Evolutionary conservation across 192 early-diverging fungal species (phyloP).

Genomic region (Diversispora eburnea): DNA sequence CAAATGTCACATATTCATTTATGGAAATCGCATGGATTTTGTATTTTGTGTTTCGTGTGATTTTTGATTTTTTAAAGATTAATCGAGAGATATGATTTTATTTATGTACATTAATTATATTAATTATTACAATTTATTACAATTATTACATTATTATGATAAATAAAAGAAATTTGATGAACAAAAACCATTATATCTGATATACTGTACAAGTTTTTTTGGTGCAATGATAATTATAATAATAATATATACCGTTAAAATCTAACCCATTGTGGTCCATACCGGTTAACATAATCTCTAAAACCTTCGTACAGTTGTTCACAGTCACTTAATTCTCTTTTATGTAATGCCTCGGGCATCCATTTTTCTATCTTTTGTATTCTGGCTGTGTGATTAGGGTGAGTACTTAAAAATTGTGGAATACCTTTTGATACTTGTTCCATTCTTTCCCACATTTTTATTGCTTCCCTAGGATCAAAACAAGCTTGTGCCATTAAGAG

Average conservation of each 20-base stretch:
- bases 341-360: conserved; percentile 59
- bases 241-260: neutral
- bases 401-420: conserved; percentile 76
- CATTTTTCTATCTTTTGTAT: conserved; percentile 60
- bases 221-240: no score
- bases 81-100: no score
- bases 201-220: no score
- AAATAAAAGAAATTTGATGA: no score
- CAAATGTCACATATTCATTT: no score
- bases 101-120: no score
- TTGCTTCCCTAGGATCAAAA: conserved; percentile 79
- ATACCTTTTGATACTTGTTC: conserved; percentile 30
- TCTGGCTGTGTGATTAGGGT: conserved; percentile 71
- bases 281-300: neutral
- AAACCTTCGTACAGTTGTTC: conserved; percentile 12
- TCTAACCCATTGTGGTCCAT: conserved; percentile 7
- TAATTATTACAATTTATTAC: no score
- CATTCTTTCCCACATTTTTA: conserved; percentile 86
- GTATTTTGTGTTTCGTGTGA: no score
- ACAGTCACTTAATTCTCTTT: conserved; percentile 52
- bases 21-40: no score
- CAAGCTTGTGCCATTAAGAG: conserved; percentile 89
- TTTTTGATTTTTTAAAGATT: no score
- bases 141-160: no score
- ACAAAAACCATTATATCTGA: no score